Base-by-base conservation (phyloP, 1,284 basidiomycete genomes). In the Tremellales sp. region DNA sequence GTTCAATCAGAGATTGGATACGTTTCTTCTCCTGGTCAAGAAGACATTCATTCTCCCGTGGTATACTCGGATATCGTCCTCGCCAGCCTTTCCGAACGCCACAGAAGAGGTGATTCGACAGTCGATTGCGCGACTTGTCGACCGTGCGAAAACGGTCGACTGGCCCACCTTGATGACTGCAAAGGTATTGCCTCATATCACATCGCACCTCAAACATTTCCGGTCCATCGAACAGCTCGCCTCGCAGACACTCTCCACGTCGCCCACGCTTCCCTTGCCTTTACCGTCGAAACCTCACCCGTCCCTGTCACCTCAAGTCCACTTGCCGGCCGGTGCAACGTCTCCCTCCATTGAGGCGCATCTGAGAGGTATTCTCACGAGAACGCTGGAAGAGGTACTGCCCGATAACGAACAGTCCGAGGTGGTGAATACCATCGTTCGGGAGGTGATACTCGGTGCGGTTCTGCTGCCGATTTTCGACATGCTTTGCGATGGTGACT, bases 401-500 rank as follows among this genome's bases (percentile, higher is more conserved):
- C 89, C 92, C 2, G 80, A 83, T 60, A 79, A 80, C 29, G 90
- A 93, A 13, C 74, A 75, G 43, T 93, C 89, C 60, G 77, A 76
- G 39, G 83, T 83, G 1, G 77, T 95, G 26, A 78, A 73, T 44
- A 81, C 86, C 31, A 81, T 90, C 12, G 81, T 82, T 13, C 76
- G 89, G 37, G 94, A 98, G 70, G 79, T 97, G 57, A 74, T 87
- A 3, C 81, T 87, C 5, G 93, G 88, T 61, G 76, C 84, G 1
- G 81, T 95, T 5, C 66, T 97, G 26, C 82, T 86, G 61, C 90
- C 93, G 3, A 70, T 94, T 45, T 84, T 97, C 76, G 88, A 97
- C 46, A 87, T 93, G 83, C 65, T 97, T 36, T 80, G 86, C 40
- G 93, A 97, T 66, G 87, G 91, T 14, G 94, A 97, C 70, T 95